Evolutionary conservation across 225 moss, liverwort and hornwort species (phyloP).

Genomic region (Marchantia polymorpha): DNA sequence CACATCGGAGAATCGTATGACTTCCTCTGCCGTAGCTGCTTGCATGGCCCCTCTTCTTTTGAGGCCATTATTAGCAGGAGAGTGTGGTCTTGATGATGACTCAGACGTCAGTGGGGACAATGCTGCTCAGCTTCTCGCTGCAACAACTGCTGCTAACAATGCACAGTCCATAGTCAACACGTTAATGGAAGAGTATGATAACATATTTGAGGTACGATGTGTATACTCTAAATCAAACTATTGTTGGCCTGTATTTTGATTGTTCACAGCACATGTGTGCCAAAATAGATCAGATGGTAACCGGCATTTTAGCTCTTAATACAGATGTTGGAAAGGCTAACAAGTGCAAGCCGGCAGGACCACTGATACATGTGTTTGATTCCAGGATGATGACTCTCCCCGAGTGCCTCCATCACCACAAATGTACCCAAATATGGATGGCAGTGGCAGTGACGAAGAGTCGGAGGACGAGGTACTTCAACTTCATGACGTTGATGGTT

Average conservation of each 20-base stretch:
- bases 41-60: slow-evolving; percentile 97
- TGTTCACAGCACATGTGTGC: too few species aligned
- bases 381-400: slow-evolving; percentile 69
- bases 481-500: slow-evolving; percentile 78
- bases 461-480: slow-evolving; percentile 78
- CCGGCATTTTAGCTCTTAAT: too few species aligned
- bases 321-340: neutral
- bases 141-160: slow-evolving; percentile 97
- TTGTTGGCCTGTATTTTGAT: too few species aligned
- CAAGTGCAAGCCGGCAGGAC: neutral
- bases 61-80: slow-evolving; percentile 87
- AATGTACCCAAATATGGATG: slow-evolving; percentile 73
- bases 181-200: slow-evolving; percentile 85
- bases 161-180: slow-evolving; percentile 93
- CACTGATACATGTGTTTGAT: neutral
- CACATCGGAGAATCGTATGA: slow-evolving; percentile 91
- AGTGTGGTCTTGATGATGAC: slow-evolving; percentile 93
- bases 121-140: slow-evolving; percentile 92
- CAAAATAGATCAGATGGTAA: too few species aligned
- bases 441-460: slow-evolving; percentile 75
- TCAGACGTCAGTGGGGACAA: slow-evolving; percentile 91
- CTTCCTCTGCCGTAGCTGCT: slow-evolving; percentile 91
- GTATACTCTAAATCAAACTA: too few species aligned
- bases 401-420: slow-evolving; percentile 72
- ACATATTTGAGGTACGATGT: slow-evolving; percentile 78